Evolutionary conservation across 352 stramenopile species (phyloP).

Genomic region (Phytophthora idaei): DNA sequence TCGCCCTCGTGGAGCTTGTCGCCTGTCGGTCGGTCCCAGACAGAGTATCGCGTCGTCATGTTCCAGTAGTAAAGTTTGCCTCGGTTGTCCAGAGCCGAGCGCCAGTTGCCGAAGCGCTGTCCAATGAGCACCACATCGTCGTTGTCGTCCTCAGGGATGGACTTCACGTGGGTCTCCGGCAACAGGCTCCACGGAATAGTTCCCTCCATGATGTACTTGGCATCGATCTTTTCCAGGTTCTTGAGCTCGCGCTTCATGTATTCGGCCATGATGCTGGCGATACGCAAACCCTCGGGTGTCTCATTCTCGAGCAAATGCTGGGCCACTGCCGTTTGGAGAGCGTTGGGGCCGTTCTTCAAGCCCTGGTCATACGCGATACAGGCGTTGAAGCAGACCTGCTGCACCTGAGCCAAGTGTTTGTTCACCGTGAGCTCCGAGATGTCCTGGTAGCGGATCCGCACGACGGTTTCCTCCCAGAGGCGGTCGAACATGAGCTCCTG

Average conservation of each 20-base stretch:
- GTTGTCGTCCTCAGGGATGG: slow-evolving; percentile 42
- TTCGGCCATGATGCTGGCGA: slow-evolving; percentile 62
- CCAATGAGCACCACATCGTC: slow-evolving; percentile 81
- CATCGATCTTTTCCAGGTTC: slow-evolving; percentile 76
- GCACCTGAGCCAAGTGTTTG: slow-evolving; percentile 95
- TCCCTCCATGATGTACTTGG: slow-evolving; percentile 71
- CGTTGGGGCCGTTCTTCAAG: slow-evolving; percentile 62
- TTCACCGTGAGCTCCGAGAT: slow-evolving; percentile 96
- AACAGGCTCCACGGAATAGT: slow-evolving; percentile 75
- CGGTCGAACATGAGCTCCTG: slow-evolving; percentile 97
- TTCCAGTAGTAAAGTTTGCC: slow-evolving; percentile 92
- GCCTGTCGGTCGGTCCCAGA: slow-evolving; percentile 74
- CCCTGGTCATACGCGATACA: slow-evolving; percentile 95
- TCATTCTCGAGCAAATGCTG: slow-evolving; percentile 82
- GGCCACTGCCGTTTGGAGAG: slow-evolving; percentile 65
- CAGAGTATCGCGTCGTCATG: slow-evolving; percentile 77
- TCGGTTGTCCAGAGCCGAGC: slow-evolving; percentile 81
- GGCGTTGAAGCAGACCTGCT: slow-evolving; percentile 94
- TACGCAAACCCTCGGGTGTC: slow-evolving; percentile 55
- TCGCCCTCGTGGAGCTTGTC: slow-evolving; percentile 65
- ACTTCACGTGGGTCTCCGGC: slow-evolving; percentile 38
- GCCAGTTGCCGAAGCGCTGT: slow-evolving; percentile 86
- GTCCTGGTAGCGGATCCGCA: slow-evolving; percentile 92
- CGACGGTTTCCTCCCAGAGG: slow-evolving; percentile 95
- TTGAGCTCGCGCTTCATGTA: slow-evolving; percentile 86